Evolutionary conservation across 371 early-diverging fungal species (phyloP).

Genomic region (Mortierella polycephala): DNA sequence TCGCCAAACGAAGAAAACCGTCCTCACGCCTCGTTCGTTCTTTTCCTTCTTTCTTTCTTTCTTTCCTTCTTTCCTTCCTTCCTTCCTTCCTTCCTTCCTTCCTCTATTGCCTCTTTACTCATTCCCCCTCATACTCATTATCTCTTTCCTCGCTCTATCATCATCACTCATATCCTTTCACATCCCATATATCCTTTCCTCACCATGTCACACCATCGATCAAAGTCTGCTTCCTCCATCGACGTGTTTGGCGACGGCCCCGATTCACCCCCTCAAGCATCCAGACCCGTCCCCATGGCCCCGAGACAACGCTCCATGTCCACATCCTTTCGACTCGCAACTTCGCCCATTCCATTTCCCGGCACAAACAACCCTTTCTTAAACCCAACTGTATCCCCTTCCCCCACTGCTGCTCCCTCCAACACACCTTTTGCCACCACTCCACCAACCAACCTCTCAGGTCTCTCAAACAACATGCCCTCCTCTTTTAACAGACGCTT

Average conservation of each 20-base stretch:
- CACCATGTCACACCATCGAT: constrained; percentile 33
- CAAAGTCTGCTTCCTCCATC: constrained; percentile 27
- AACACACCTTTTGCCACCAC: constrained; percentile 7
- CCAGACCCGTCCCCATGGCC: neutral
- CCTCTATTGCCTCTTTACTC: too few species aligned
- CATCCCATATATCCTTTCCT: neutral
- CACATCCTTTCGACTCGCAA: constrained; percentile 32
- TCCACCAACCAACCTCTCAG: constrained; percentile 23
- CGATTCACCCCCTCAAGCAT: neutral
- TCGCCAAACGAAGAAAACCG: neutral
- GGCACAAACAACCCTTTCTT: constrained; percentile 19
- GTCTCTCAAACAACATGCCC: constrained; percentile 25
- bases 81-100: neutral
- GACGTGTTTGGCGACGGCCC: neutral
- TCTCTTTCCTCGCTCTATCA: neutral
- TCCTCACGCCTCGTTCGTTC: constrained; percentile 2
- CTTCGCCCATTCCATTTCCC: constrained; percentile 33
- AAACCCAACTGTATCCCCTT: constrained; percentile 16
- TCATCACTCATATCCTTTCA: neutral
- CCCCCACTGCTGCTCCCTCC: constrained; percentile 1
- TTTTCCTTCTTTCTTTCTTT: constrained; percentile 4
- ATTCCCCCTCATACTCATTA: neutral
- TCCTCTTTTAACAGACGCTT: constrained; percentile 27
- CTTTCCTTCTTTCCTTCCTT: neutral
- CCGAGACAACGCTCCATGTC: constrained; percentile 46